Percentiles rank a stretch among this genome's conserved stretches.
Evolutionary conservation across 2,329 filamentous ascomycete genomes (phyloP).

Genomic region (Phaeosphaeriaceae sp.): DNA sequence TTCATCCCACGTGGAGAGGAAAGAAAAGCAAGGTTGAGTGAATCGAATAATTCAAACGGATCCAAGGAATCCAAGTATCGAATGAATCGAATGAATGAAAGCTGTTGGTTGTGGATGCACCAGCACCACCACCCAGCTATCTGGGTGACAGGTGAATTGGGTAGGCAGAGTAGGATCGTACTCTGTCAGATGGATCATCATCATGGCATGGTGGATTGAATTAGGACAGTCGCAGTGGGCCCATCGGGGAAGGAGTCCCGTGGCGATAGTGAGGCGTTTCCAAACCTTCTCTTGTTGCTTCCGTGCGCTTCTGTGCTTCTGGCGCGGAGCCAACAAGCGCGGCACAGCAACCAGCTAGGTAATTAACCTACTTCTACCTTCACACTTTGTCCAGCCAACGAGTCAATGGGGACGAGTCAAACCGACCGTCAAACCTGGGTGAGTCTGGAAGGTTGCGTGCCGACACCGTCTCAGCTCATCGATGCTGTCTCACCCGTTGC

Average conservation of each 20-base stretch:
- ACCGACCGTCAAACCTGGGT: no score
- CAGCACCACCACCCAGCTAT: conserved; percentile 8
- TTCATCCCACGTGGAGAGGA: conserved; percentile 36
- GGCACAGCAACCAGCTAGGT: no score
- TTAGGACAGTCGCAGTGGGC: conserved; percentile 30
- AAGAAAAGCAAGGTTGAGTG: conserved; percentile 38
- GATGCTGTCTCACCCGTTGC: conserved; percentile 1
- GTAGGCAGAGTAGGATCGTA: no score
- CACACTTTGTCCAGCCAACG: no score
- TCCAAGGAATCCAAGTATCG: no score
- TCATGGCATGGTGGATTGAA: conserved; percentile 14
- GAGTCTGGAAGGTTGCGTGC: conserved; percentile 18
- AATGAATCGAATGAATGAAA: no score
- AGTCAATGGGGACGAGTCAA: conserved; percentile 22
- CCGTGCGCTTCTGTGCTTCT: conserved; percentile 30
- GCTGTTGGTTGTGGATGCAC: no score
- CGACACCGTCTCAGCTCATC: conserved; percentile 42
- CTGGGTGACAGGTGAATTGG: no score
- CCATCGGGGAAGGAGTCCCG: conserved; percentile 44
- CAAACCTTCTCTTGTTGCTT: conserved; percentile 28
- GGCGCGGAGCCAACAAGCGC: conserved; percentile 30
- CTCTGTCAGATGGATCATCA: no score
- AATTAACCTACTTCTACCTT: no score
- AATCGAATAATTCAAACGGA: no score
- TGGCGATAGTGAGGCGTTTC: conserved; percentile 27